Evolutionary conservation across 257 asterid species (phyloP), one percentile per base, ranked within the genome.

Genomic region (Verbascum thapsus): DNA sequence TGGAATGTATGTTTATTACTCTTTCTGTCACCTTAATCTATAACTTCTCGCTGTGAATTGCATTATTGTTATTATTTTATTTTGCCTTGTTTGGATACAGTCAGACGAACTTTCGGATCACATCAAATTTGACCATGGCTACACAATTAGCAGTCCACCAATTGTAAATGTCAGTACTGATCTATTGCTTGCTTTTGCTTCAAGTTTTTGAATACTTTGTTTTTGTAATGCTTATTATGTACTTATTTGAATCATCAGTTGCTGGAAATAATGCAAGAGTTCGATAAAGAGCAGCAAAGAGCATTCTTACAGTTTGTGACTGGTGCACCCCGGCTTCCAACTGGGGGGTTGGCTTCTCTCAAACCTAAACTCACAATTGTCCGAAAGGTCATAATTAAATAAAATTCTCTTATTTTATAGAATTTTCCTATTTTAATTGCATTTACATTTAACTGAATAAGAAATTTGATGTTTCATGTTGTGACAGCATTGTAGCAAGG

Each of bases 41-140:
- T n/a, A 47, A 52, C 39, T 51, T 52, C 52, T 15, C 22, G 50
- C 34, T 59, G 42, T 40, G 5, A 37, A 18, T 40, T 32, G 42
- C 56, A 49, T 58, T 45, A 61, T 42, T 67, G 51, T 55, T 61
- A 20, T n/a, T n/a, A 26, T 55, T 58, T 41, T 22, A 13, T 38
- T 60, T 63, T 17, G 39, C 62, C 51, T 76, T 37, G 34, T n/a
- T 55, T 51, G 38, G 37, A 23, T 74, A 45, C 87, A 92, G 99
- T 70, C 95, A 2, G 90, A 78, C 9, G 91, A 81, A 53, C 88
- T 92, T 50, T 55, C 72, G 82, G 96, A 92, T 75, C 91, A 89
- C 81, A 76, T 92, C 79, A 92, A 92, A 74, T 92, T 87, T 47
- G 99, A 92, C 74, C 99, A 92, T 62, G 99, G 99, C 6, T 92